Evolutionary conservation across 495 filamentous ascomycete genomes (phyloP), one percentile per base, ranked within the genome.

Genomic region (Penicillium desertorum): DNA sequence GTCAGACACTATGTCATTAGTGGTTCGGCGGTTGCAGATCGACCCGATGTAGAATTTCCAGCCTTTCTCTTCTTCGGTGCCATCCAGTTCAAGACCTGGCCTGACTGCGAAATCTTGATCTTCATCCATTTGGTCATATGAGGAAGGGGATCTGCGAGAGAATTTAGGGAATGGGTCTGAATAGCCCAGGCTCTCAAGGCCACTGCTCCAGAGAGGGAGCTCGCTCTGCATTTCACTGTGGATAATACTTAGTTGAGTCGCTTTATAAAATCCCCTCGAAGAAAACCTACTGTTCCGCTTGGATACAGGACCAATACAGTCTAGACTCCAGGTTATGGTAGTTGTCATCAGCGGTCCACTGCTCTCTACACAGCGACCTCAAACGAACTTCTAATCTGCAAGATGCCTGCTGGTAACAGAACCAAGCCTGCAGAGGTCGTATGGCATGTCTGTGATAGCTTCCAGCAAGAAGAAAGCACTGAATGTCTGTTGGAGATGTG

Each of bases 291-390:
- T 65, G 64, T 42, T 69, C 66, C 5, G 62, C 64, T 42, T 67
- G 62, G 10, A 69, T 69, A 56, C 66, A 69, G 23, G 66, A 62
- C 66, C 66, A 69, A 27, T 69, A 69, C 23, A 69, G 42, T 14
- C 66, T 57, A 6, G 66, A 62, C 14, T 69, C 66, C 14, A 69
- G 44, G 34, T 67, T 69, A 44, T 69, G 55, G 32, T 67, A 69
- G 37, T 67, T 50, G 16, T 48, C 56, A 45, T 69, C 57, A 5
- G 64, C 64, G 1, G 49, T 61, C 64, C 66, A 69, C 19, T 61
- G 62, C 17, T 67, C 64, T 51, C 66, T 56, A 37, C 64, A 61
- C 12, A 65, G 19, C 16, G 66, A 65, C 20, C 62, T 54, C 25
- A 69, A 37, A 4, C 66, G 64, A 34, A 67, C 64, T 48, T 69